A percentile compares a stretch with the other conserved stretches of the same genome.
These are phyloP conservation scores for Sporothrix brasiliensis DNA, from an alignment of 2,329 filamentous ascomycete species.

Conservation along the genomic window DNA sequence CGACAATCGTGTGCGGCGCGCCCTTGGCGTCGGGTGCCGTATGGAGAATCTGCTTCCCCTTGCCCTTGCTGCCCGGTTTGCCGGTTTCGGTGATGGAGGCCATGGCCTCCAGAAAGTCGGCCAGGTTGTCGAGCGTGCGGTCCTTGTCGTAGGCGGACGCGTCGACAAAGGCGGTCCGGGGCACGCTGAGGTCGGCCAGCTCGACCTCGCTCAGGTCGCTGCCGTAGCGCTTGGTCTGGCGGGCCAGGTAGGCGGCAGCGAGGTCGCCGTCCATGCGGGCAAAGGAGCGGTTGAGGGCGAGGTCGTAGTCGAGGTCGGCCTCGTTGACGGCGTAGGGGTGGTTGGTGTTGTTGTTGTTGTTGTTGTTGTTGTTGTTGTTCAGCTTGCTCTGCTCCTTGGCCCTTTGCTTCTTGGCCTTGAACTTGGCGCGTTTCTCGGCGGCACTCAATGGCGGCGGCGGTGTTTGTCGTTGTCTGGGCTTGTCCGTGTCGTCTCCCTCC, in stretches of 20 bases:
- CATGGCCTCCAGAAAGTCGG: constrained; percentile 74
- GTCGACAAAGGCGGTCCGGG: constrained; percentile 70
- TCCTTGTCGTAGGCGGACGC: constrained; percentile 68
- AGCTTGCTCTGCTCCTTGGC: constrained; percentile 21
- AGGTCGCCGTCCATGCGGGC: constrained; percentile 80
- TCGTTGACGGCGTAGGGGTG: constrained; percentile 49
- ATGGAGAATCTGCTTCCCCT: constrained; percentile 19
- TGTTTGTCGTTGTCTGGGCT: constrained; percentile 5
- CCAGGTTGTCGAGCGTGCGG: constrained; percentile 71
- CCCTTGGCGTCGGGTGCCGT: constrained; percentile 67
- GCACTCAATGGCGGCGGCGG: constrained; percentile 19
- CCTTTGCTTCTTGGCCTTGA: constrained; percentile 27
- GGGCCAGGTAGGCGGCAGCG: constrained; percentile 81
- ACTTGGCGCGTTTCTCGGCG: constrained; percentile 16
- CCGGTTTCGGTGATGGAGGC: constrained; percentile 56
- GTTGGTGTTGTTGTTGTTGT: constrained; percentile 36
- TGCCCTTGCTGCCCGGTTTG: constrained; percentile 13
- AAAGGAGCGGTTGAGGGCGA: constrained; percentile 78
- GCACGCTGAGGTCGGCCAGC: constrained; percentile 77
- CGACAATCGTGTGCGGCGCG: constrained; percentile 81
- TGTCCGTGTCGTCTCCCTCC: constrained; percentile 4
- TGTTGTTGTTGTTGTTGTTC: constrained; percentile 22
- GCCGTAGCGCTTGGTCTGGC: constrained; percentile 76
- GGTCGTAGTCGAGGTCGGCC: constrained; percentile 64
- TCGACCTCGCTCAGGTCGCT: constrained; percentile 81